phyloP scores from a whole-genome alignment of 2,329 filamentous ascomycete genomes.

The Blastomyces parvus region DNA sequence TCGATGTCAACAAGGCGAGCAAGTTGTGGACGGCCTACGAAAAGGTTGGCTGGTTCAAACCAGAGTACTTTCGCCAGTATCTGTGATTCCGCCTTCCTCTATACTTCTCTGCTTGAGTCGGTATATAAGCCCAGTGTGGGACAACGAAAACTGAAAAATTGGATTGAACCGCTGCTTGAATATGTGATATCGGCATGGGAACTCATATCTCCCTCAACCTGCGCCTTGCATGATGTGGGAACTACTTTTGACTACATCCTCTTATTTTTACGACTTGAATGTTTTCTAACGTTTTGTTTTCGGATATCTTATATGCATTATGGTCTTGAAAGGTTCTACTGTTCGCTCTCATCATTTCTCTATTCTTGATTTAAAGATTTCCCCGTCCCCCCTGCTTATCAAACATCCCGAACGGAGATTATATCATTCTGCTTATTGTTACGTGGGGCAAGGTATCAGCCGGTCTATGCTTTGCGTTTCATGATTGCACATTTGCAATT shows the following conservation, averaged over 20 bases:
- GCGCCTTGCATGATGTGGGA: neutral
- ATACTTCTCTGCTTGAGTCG: neutral
- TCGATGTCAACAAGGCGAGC: constrained; percentile 95
- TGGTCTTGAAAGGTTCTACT: neutral
- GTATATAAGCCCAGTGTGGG: neutral
- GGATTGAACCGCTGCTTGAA: neutral
- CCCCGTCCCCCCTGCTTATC: neutral
- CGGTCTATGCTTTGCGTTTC: constrained; percentile 1
- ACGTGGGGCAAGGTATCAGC: constrained; percentile 3
- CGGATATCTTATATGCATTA: neutral
- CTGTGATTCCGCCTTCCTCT: constrained; percentile 21
- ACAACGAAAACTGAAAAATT: neutral
- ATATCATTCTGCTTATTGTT: neutral
- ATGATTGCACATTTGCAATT: constrained; percentile 6
- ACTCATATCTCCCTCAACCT: neutral
- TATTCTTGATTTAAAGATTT: neutral
- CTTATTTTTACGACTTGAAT: neutral
- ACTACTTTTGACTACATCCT: neutral
- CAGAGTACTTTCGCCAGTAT: constrained; percentile 41
- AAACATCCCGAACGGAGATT: neutral
- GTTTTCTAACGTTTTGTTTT: neutral
- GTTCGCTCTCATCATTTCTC: neutral
- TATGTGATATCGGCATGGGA: neutral
- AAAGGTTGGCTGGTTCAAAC: constrained; percentile 71
- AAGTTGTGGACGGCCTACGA: constrained; percentile 87